Base-by-base conservation (phyloP, 2,329 filamentous ascomycete species). In the Seiridium cupressi region DNA sequence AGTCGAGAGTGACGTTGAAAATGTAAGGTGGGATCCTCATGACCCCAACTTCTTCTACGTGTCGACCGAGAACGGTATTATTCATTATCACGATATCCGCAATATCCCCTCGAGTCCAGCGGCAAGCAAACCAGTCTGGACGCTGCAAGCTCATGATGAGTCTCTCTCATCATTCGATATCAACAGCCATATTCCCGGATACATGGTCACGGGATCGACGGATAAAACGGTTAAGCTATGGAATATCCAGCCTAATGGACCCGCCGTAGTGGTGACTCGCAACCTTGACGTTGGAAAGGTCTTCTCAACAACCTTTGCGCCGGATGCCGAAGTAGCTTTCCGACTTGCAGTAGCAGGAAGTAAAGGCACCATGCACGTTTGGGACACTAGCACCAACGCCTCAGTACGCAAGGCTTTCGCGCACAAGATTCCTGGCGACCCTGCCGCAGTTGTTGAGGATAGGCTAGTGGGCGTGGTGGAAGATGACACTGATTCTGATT, bases 181-280 rank as follows among this genome's bases (percentile, higher is more conserved):
- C 77, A 98, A 97, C 81, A 84, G 89, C 3, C 81, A 88, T 55
- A 92, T 99, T 61, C 94, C 95, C 1, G 95, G 95, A 48, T 97
- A 92, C 82, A 85, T 99, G 76, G 95, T 87, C 11, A 98, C 95
- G 0, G 95, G 93, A 3, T 97, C 93, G 2, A 93, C 91, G 11
- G 95, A 99, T 81, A 94, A 92, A 80, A 91, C 90, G 5, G 93
- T 98, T 68, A 99, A 99, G 82, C 82, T 99, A 60, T 99, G 95
- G 95, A 97, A 97, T 76, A 87, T 97, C 60, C 85, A 89, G 67
- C 76, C 89, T 10, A 85, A 85, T 46, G 93, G 92, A 2, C 95
- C 95, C 1, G 91, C 88, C 62, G 91, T 99, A 86, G 92, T 99
- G 1, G 91, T 96, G 4, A 91, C 91, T 34, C 88, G 95, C 66